Percentiles rank a stretch among this genome's conserved stretches.
Conservation (phyloP, 75 land plant genomes). For the Cupressus sempervirens region DNA sequence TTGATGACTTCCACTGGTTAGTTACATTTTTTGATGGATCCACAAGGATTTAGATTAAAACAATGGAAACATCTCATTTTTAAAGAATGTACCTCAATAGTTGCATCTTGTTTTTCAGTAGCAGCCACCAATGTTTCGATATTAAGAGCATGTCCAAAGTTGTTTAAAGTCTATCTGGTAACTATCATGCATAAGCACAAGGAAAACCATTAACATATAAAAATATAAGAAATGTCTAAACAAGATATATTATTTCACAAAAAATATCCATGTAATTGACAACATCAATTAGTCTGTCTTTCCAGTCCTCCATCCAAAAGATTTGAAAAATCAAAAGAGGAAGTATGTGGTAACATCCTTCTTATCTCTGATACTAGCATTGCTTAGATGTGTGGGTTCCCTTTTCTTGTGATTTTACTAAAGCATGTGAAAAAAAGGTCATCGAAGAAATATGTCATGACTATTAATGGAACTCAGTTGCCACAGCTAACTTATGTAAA, state of each 20-base stretch:
- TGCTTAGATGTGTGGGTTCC: neutral
- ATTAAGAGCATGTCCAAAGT: constrained; percentile 94
- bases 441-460: neutral
- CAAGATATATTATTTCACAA: too few species aligned
- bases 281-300: neutral
- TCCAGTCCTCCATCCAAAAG: neutral
- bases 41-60: neutral
- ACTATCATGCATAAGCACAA: neutral
- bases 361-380: too few species aligned
- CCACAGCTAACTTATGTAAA: too few species aligned
- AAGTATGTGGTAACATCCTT: neutral
- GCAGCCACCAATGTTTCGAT: constrained; percentile 97
- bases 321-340: neutral
- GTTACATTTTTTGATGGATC: neutral
- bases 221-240: too few species aligned
- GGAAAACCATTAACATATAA: too few species aligned
- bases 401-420: neutral
- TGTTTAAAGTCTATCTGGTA: constrained; percentile 3
- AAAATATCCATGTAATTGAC: neutral
- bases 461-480: neutral
- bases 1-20: neutral
- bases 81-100: constrained; percentile 59
- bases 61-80: neutral
- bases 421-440: neutral
- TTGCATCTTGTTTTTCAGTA: constrained; percentile 82